Conservation (phyloP, 176 grass and related monocot species). For the Zea luxurians region DNA sequence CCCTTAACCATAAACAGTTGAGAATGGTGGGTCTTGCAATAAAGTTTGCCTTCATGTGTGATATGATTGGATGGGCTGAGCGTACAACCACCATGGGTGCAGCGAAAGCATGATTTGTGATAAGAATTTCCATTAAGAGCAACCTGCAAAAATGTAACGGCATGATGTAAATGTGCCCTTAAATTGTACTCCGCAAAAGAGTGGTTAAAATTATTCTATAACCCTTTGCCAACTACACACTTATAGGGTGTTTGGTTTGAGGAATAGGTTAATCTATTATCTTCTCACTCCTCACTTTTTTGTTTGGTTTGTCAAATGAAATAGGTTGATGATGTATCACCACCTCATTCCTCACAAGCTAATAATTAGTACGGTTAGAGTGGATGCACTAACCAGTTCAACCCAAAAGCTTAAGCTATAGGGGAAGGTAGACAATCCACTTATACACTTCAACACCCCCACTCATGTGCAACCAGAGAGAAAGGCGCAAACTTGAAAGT, state of each 20-base stretch:
- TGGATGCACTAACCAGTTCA: too few relatives aligned
- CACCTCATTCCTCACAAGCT: too few relatives aligned
- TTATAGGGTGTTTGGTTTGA: not conserved
- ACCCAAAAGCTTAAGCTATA: too few relatives aligned
- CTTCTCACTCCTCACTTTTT: too few relatives aligned
- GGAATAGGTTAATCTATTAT: too few relatives aligned
- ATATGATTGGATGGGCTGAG: conserved; percentile 80
- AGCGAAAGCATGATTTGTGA: conserved; percentile 94
- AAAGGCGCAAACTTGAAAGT: too few relatives aligned
- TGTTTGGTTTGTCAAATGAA: too few relatives aligned
- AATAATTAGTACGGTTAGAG: too few relatives aligned
- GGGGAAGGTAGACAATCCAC: too few relatives aligned
- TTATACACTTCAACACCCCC: too few relatives aligned
- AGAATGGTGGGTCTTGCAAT: conserved; percentile 91
- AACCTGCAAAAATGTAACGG: conserved; percentile 47
- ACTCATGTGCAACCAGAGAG: too few relatives aligned
- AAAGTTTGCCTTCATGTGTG: conserved; percentile 83
- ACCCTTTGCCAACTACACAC: not conserved
- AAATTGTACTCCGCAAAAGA: not conserved
- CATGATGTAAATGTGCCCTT: not conserved
- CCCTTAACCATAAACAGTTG: conserved; percentile 93
- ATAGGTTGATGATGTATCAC: too few relatives aligned
- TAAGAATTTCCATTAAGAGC: conserved; percentile 71
- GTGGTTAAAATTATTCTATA: conserved; percentile 7
- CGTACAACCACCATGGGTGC: conserved; percentile 80